Percentiles rank a stretch among this genome's conserved stretches.
Conservation (phyloP, 2,329 filamentous ascomycete genomes). For the Massarina eburnea region DNA sequence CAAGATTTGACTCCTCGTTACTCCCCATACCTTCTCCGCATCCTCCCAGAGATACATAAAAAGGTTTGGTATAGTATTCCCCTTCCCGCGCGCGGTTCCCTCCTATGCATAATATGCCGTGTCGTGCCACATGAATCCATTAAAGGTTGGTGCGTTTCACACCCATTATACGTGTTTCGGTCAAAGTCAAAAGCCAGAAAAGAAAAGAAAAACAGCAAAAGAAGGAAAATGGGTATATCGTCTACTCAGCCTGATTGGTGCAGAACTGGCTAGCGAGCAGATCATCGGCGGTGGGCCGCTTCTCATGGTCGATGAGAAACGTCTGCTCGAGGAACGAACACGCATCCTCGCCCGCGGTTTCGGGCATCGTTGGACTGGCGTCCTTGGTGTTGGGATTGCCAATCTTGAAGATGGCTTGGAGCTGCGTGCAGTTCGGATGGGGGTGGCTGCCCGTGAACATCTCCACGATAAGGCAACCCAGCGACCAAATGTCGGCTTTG, state of each 20-base stretch:
- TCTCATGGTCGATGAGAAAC: conserved; percentile 94
- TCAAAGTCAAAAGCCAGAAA: conserved; percentile 1
- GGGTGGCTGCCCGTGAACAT: conserved; percentile 98
- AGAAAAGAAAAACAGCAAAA: background rate
- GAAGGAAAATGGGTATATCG: background rate
- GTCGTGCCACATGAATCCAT: conserved; percentile 11
- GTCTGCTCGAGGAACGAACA: conserved; percentile 81
- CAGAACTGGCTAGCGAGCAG: conserved; percentile 82
- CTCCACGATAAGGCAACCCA: conserved; percentile 94
- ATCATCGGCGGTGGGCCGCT: conserved; percentile 88
- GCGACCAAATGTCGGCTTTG: conserved; percentile 98
- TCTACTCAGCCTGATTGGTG: conserved; percentile 58
- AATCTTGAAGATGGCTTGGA: conserved; percentile 99
- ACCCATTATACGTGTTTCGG: conserved; percentile 2
- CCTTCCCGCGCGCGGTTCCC: too few relatives aligned
- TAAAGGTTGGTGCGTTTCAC: conserved; percentile 4
- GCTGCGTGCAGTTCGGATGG: conserved; percentile 93
- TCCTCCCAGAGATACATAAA: too few relatives aligned
- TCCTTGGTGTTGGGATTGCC: conserved; percentile 79
- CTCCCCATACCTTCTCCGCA: too few relatives aligned
- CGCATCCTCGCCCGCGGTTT: conserved; percentile 81
- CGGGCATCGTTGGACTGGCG: conserved; percentile 84
- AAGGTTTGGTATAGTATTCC: conserved; percentile 1
- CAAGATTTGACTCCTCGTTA: too few relatives aligned
- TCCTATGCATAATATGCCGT: conserved; percentile 9